A percentile compares a stretch with the other conserved stretches of the same genome.
These are phyloP conservation scores for Tetrahymena elliotti DNA, from an alignment of 73 alveolate species.

Conservation along the genomic window DNA sequence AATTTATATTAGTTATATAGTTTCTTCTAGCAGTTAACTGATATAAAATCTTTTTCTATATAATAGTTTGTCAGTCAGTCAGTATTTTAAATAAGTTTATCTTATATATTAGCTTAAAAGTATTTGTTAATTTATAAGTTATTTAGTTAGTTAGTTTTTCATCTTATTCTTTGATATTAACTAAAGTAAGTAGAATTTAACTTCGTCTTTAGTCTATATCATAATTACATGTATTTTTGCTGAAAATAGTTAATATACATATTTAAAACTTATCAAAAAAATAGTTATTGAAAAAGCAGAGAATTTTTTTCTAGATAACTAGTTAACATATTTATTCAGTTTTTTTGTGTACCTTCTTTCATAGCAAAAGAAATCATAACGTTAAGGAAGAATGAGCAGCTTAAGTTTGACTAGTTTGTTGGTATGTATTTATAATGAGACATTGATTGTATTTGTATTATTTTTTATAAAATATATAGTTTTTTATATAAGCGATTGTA, in stretches of 20 bases:
- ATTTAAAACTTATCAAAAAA: not conserved
- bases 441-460: not conserved
- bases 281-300: not conserved
- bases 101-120: not conserved
- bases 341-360: not conserved
- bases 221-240: not conserved
- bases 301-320: not conserved
- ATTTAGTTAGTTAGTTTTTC: not conserved
- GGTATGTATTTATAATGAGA: not conserved
- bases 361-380: not conserved
- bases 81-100: not conserved
- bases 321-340: too few species aligned
- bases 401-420: not conserved
- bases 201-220: not conserved
- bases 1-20: not conserved
- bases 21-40: not conserved
- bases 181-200: not conserved
- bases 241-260: not conserved
- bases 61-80: not conserved
- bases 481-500: not conserved
- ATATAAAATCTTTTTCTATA: not conserved
- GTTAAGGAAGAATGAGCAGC: not conserved
- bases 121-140: too few species aligned
- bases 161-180: not conserved
- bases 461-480: too few species aligned